Conservation (phyloP, 2,329 filamentous ascomycete genomes). For the Mollisia scopiformis region DNA sequence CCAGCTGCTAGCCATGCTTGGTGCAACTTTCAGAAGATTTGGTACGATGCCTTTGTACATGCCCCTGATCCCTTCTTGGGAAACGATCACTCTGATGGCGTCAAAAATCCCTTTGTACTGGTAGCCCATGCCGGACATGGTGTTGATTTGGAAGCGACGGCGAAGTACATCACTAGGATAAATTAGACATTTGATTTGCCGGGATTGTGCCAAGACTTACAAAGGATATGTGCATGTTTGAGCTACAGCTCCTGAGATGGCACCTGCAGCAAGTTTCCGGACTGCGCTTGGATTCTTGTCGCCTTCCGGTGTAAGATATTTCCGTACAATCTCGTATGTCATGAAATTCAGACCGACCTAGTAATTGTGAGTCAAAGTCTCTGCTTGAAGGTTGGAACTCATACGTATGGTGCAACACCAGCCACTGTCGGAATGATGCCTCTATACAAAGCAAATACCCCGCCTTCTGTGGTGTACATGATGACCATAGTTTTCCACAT, state of each 20-base stretch:
- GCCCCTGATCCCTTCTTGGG: slow-evolving; percentile 81
- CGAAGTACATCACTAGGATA: slow-evolving; percentile 79
- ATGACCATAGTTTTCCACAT: slow-evolving; percentile 83
- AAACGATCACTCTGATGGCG: slow-evolving; percentile 79
- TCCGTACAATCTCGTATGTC: slow-evolving; percentile 90
- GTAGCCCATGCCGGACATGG: slow-evolving; percentile 98
- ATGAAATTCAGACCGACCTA: slow-evolving; percentile 97
- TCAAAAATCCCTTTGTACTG: slow-evolving; percentile 88
- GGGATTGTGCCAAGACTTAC: slow-evolving; percentile 54
- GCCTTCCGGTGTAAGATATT: slow-evolving; percentile 83
- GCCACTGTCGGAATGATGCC: slow-evolving; percentile 93
- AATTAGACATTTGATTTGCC: slow-evolving; percentile 26
- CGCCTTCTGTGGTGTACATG: slow-evolving; percentile 94
- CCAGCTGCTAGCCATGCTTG: slow-evolving; percentile 99
- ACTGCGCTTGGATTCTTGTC: slow-evolving; percentile 78
- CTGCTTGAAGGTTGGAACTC: slow-evolving; percentile 25
- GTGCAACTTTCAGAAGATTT: slow-evolving; percentile 94
- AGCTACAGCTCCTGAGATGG: slow-evolving; percentile 92
- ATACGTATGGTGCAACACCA: slow-evolving; percentile 91
- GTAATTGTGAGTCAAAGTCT: slow-evolving; percentile 1
- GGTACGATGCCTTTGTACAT: slow-evolving; percentile 96
- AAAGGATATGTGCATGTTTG: slow-evolving; percentile 99
- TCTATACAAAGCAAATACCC: slow-evolving; percentile 82
- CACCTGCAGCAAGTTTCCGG: slow-evolving; percentile 86
- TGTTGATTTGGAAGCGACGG: slow-evolving; percentile 96